phyloP scores from a whole-genome alignment of 148 eudicot genomes.

The Hydrangea macrophylla region DNA sequence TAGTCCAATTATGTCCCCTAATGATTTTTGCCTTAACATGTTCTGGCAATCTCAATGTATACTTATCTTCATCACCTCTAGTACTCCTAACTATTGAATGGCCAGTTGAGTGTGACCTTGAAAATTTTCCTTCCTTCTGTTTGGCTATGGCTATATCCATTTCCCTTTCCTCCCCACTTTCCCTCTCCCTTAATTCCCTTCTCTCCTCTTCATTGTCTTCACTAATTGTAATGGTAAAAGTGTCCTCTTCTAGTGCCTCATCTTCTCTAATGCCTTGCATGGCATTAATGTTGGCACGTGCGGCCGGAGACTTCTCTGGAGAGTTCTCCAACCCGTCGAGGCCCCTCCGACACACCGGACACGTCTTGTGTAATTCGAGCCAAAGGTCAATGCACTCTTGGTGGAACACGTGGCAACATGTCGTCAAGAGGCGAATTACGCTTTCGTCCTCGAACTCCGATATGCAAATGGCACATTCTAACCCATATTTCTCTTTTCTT shows the following conservation, averaged over 20 bases:
- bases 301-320: constrained; percentile 12
- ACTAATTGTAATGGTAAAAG: constrained; percentile 25
- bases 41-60: constrained; percentile 51
- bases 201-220: constrained; percentile 11
- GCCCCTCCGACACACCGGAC: constrained; percentile 67
- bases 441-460: constrained; percentile 51
- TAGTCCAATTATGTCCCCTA: constrained; percentile 36
- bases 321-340: constrained; percentile 27
- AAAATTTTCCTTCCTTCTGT: constrained; percentile 29
- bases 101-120: constrained; percentile 78
- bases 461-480: constrained; percentile 84
- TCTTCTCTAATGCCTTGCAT: constrained; percentile 10
- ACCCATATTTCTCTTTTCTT: constrained; percentile 46
- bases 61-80: constrained; percentile 36
- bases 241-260: constrained; percentile 26
- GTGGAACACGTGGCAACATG: constrained; percentile 76
- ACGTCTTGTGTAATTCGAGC: constrained; percentile 67
- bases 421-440: constrained; percentile 47
- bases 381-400: constrained; percentile 76
- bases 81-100: constrained; percentile 49
- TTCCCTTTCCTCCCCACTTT: not conserved
- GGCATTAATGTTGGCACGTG: not conserved
- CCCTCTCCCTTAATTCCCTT: not conserved
- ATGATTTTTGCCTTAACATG: constrained; percentile 28
- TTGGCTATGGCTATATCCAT: not conserved